Conservation (phyloP, 192 early-diverging fungal species). For the Thoreauomyces humboldtii region DNA sequence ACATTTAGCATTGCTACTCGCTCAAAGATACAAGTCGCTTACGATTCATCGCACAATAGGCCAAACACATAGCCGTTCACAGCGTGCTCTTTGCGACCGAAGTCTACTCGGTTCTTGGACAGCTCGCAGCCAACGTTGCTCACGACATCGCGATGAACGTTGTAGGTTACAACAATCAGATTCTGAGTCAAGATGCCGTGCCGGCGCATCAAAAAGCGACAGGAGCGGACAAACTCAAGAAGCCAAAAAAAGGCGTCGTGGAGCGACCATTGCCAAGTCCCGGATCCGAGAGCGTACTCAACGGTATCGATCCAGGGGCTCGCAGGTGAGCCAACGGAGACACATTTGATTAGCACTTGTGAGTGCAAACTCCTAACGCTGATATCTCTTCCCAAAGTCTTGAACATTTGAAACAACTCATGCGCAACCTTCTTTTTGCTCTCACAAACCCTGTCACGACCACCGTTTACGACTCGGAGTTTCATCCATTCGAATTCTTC, state of each 20-base stretch:
- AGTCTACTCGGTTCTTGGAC: constrained; percentile 33
- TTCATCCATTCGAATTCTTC: constrained; percentile 44
- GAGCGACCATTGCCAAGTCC: constrained; percentile 9
- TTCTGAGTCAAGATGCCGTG: constrained; percentile 18
- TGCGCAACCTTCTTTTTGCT: constrained; percentile 24
- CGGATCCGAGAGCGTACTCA: constrained; percentile 24
- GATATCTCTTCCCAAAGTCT: too few relatives aligned
- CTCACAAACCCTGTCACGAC: constrained; percentile 20
- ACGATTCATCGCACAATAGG: too few relatives aligned
- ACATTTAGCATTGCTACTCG: too few relatives aligned
- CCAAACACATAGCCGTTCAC: constrained; percentile 25
- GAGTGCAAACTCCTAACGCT: not conserved
- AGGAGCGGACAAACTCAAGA: not conserved
- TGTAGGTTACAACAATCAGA: not conserved
- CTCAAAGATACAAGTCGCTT: not conserved
- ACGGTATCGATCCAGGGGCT: constrained; percentile 1
- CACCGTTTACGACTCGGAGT: constrained; percentile 29
- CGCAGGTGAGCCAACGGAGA: constrained; percentile 5
- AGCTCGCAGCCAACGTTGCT: constrained; percentile 23
- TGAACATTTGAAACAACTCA: constrained; percentile 19
- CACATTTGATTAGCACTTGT: too few relatives aligned
- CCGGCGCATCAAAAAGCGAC: not conserved
- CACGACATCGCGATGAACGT: constrained; percentile 28
- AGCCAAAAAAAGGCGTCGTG: constrained; percentile 17
- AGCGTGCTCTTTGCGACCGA: constrained; percentile 36